Conservation (phyloP, 805 yeast genomes). For the Sungouiella blattae region DNA sequence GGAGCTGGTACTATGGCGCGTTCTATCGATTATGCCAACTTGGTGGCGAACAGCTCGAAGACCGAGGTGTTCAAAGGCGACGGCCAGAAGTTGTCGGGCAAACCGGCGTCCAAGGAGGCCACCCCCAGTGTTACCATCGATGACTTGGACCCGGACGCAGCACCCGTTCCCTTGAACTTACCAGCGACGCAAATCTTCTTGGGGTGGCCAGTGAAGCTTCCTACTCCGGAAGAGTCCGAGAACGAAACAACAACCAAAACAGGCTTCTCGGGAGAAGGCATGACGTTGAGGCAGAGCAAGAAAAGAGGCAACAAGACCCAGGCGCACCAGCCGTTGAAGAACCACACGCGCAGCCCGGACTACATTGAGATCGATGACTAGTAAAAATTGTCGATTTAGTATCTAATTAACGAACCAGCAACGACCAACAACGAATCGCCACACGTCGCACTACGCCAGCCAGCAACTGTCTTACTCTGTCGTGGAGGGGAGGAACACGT, state of each 20-base stretch:
- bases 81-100: conserved; percentile 73
- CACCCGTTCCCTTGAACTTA: conserved; percentile 67
- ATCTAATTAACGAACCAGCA: conserved; percentile 1
- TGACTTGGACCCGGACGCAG: conserved; percentile 51
- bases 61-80: conserved; percentile 47
- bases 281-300: conserved; percentile 64
- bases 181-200: conserved; percentile 89
- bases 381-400: too few species aligned
- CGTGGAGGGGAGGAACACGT: conserved; percentile 43
- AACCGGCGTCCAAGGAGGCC: conserved; percentile 22
- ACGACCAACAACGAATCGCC: too few species aligned
- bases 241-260: conserved; percentile 18
- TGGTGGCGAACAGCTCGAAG: conserved; percentile 41
- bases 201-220: conserved; percentile 76
- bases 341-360: conserved; percentile 70
- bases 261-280: conserved; percentile 66
- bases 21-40: conserved; percentile 59
- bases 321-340: conserved; percentile 50
- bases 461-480: too few species aligned
- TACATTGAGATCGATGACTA: conserved; percentile 69
- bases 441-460: too few species aligned
- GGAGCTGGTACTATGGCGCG: conserved; percentile 75
- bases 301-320: conserved; percentile 61
- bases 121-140: conserved; percentile 32
- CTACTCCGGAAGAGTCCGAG: conserved; percentile 28